phyloP scores from a whole-genome alignment of 108 stramenopile species.

The Stephanodiscus minutulus region DNA sequence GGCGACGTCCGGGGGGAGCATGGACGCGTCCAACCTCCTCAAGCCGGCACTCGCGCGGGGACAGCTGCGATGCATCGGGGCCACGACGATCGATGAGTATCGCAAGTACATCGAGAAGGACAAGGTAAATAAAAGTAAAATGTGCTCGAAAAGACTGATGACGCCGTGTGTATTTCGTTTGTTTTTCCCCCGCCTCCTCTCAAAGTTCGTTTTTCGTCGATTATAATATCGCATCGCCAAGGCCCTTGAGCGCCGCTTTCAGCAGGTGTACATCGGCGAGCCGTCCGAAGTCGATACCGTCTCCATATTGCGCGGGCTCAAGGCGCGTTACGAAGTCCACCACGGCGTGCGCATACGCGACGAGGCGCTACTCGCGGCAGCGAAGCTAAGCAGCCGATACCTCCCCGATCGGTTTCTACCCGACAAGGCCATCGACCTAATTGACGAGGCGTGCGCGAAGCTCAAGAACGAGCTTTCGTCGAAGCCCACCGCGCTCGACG shows the following conservation, averaged over 20 bases:
- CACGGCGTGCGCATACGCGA: conserved; percentile 98
- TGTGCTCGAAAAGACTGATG: too few species aligned
- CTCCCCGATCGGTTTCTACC: conserved; percentile 94
- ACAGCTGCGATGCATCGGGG: conserved; percentile 97
- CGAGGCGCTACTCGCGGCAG: conserved; percentile 96
- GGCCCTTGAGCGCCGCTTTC: conserved; percentile 98
- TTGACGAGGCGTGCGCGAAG: conserved; percentile 97
- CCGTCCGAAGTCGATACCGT: conserved; percentile 99
- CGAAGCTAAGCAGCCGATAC: conserved; percentile 95
- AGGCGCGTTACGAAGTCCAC: conserved; percentile 95
- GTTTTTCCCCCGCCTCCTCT: too few species aligned
- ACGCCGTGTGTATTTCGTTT: too few species aligned
- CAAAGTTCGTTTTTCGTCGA: too few species aligned
- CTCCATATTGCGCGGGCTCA: conserved; percentile 95
- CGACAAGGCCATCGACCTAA: conserved; percentile 91
- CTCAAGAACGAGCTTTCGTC: conserved; percentile 86
- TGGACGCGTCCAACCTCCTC: conserved; percentile 98
- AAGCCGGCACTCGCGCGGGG: conserved; percentile 98
- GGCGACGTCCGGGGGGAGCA: conserved; percentile 83
- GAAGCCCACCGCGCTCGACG: conserved; percentile 59
- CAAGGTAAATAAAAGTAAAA: conserved; percentile 35
- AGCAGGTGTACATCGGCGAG: conserved; percentile 96
- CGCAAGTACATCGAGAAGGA: conserved; percentile 97
- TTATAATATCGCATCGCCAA: too few species aligned
- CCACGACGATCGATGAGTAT: conserved; percentile 98